Evolutionary conservation across 148 eudicot genomes (phyloP), one percentile per base, ranked within the genome.

Genomic region (Chenopodium berlandieri): DNA sequence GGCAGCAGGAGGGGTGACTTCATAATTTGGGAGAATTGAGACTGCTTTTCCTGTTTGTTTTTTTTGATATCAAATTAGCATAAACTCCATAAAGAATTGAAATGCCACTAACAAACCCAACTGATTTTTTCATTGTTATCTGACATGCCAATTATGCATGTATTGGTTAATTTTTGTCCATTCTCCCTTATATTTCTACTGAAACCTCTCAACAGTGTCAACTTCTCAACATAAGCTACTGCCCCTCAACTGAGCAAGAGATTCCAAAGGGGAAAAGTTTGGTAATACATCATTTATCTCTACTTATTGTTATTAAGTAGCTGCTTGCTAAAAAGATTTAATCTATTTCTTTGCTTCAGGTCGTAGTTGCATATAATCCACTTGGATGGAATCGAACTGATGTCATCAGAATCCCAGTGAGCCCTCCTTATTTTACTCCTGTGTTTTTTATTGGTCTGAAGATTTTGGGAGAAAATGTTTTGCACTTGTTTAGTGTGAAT

Each of bases 301-400:
- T 46, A n/a, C 17, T 73, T 30, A 54, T 9, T 81, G 46, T 65
- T 27, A 73, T 3, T 47, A 31, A 79, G 20, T 14, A 58, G 76
- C 67, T 63, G 31, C 4, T 75, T 31, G 13, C 1, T 20, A 17
- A n/a, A 20, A 37, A n/a, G 4, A 27, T 44, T 6, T 66, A 50
- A 54, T 22, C 6, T 73, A 48, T 81, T 48, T 80, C 17, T 64
- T 78, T n/a, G 66, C 80, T 87, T 82, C 89, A 94, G 98, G 93
- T 94, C 77, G 86, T 94, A 56, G 88, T 91, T 82, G 95, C 90
- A 67, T 94, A 93, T 77, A 94, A 94, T 86, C 87, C 97, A 17
- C 97, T 94, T 83, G 97, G 97, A 86, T 94, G 98, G 98, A 86
- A 87, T 78, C 92, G 97, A 31, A 88, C 89, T 44, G 95, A 91